These are phyloP conservation scores for Arabidopsis suecica DNA, from an alignment of 345 rosid genomes.

Conservation along the genomic window DNA sequence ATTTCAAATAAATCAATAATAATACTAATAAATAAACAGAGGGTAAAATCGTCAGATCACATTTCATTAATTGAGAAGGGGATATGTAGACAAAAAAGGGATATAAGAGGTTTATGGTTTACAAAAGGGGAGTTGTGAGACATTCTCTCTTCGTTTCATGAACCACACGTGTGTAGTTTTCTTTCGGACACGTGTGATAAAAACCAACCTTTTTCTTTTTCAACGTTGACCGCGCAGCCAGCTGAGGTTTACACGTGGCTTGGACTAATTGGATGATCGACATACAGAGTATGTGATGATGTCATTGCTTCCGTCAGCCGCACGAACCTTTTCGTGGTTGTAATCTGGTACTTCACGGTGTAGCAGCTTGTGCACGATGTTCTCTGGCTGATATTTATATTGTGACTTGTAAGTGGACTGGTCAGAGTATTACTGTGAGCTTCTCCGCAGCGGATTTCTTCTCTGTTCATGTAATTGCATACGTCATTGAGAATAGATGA, in stretches of 20 bases:
- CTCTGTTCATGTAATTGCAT: neutral
- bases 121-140: too few relatives aligned
- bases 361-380: slow-evolving; percentile 22
- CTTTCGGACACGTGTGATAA: slow-evolving; percentile 32
- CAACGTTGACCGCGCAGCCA: slow-evolving; percentile 44
- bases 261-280: neutral
- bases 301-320: slow-evolving; percentile 49
- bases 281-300: slow-evolving; percentile 30
- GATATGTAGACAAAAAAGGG: too few relatives aligned
- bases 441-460: slow-evolving; percentile 18
- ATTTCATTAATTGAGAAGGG: too few relatives aligned
- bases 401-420: slow-evolving; percentile 9
- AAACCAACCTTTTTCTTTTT: slow-evolving; percentile 33
- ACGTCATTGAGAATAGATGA: neutral
- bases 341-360: slow-evolving; percentile 26
- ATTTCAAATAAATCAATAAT: too few relatives aligned
- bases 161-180: slow-evolving; percentile 28
- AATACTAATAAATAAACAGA: too few relatives aligned
- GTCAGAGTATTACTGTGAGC: neutral
- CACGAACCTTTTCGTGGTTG: slow-evolving; percentile 18
- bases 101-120: too few relatives aligned
- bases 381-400: neutral
- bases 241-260: slow-evolving; percentile 19
- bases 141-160: too few relatives aligned
- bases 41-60: too few relatives aligned